Base-by-base conservation (phyloP, 2,329 filamentous ascomycete genomes). In the Nemania sp. region DNA sequence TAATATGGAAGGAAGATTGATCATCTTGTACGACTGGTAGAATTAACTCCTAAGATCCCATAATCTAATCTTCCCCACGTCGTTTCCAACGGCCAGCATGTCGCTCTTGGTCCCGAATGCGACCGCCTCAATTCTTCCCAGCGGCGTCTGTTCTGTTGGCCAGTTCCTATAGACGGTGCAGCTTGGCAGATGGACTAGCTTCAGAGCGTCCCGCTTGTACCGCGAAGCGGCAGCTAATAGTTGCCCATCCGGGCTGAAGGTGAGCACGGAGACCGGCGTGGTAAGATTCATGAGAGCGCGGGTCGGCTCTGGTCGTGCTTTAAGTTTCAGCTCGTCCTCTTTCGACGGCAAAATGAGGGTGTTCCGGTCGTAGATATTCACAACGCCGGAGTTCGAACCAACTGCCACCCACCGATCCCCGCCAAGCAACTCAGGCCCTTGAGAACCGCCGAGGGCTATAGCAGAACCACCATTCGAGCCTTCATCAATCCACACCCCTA, bases 141-240 rank as follows among this genome's bases (percentile, higher is more conserved):
- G 73, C 1, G 92, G 91, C 52, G 94, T 99, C 70, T 89, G 86
- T 60, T 86, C 83, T 49, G 93, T 99, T 20, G 94, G 94, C 94
- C 94, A 99, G 73, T 99, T 99, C 66, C 87, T 86, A 79, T 94
- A 99, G 17, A 97, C 90, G 1, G 91, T 96, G 71, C 91, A 96
- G 63, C 84, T 92, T 0, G 93, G 92, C 62, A 99, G 75, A 72
- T 99, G 94, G 26, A 93, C 91, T 61, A 99, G 75, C 66, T 89
- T 81, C 70, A 99, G 75, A 0, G 92, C 90, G 73, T 97, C 91
- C 69, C 88, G 88, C 80, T 96, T 96, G 80, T 89, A 89, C 58
- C 83, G 83, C 72, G 90, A 95, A 34, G 86, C 89, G 77, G 97
- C 91, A 0, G 86, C 90, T 62, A 99, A 75, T 45, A 97, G 75